phyloP scores from a whole-genome alignment of 2,329 filamentous ascomycete species.

The Monilinia fructigena region DNA sequence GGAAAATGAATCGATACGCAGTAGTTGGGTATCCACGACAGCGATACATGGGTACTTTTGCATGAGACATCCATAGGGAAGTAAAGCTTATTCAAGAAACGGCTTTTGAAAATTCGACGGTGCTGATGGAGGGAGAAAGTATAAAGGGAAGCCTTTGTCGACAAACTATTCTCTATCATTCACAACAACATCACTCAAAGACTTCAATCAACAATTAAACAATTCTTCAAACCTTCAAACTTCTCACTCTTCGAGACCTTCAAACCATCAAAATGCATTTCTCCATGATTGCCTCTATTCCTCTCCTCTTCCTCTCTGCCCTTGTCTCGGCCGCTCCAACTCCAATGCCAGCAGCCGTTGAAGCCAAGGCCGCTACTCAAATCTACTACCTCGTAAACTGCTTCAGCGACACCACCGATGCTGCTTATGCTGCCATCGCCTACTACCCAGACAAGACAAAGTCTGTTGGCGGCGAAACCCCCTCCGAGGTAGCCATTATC shows the following conservation, averaged over 20 bases:
- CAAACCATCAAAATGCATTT: conserved; percentile 19
- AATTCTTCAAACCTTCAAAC: conserved; percentile 7
- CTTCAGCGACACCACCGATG: conserved; percentile 15
- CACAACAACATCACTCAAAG: conserved; percentile 8
- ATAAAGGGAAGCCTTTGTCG: conserved; percentile 11
- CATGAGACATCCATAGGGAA: not conserved
- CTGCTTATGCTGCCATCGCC: conserved; percentile 17
- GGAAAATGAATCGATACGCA: not conserved
- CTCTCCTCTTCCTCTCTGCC: conserved; percentile 19
- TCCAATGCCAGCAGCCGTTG: conserved; percentile 4
- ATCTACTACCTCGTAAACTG: conserved; percentile 24
- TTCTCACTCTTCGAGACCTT: not conserved
- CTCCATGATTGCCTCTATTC: conserved; percentile 18
- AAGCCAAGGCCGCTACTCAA: not conserved
- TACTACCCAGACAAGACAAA: conserved; percentile 12
- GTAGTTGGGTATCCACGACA: not conserved
- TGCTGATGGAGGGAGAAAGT: not conserved
- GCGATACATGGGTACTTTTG: not conserved
- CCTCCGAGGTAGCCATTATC: conserved; percentile 7
- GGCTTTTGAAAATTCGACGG: not conserved
- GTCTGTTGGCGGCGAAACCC: conserved; percentile 6
- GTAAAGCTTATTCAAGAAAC: not conserved
- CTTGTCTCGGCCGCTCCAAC: conserved; percentile 15
- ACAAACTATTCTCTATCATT: conserved; percentile 8
- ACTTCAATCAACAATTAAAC: not conserved